These are phyloP conservation scores for Lyophyllum decastes DNA, from an alignment of 768 basidiomycete genomes.

Conservation along the genomic window DNA sequence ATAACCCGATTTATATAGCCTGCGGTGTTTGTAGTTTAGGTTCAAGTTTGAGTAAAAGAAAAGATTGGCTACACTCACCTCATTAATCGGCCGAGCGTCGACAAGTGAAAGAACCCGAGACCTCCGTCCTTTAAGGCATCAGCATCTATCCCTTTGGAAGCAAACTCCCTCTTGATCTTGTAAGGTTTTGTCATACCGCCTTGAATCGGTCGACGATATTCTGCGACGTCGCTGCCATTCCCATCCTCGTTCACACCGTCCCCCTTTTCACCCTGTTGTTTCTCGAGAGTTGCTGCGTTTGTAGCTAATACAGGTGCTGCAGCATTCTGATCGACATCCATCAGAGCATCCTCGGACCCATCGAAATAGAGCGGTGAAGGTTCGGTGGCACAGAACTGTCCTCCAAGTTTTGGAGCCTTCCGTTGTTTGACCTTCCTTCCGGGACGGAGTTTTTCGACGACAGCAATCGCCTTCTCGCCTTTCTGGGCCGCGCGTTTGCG, in stretches of 20 bases:
- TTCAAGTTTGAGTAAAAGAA: not conserved
- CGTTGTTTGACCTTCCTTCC: conserved; percentile 31
- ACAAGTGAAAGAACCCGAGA: conserved; percentile 51
- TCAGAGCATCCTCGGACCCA: conserved; percentile 5
- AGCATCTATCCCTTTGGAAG: conserved; percentile 45
- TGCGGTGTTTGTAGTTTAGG: conserved; percentile 8
- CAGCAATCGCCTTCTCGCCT: conserved; percentile 34
- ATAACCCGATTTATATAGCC: conserved; percentile 23
- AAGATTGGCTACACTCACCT: conserved; percentile 27
- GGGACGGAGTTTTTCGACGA: conserved; percentile 32
- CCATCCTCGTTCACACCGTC: not conserved
- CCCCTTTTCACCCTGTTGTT: not conserved
- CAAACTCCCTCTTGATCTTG: conserved; percentile 43
- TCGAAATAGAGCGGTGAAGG: not conserved
- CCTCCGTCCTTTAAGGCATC: conserved; percentile 40
- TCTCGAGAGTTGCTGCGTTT: not conserved
- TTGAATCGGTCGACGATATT: conserved; percentile 9
- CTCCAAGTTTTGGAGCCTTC: conserved; percentile 19
- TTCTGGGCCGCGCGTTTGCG: conserved; percentile 57
- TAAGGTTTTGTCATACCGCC: conserved; percentile 47
- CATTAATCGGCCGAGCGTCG: conserved; percentile 37
- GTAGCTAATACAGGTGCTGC: not conserved
- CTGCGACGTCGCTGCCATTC: not conserved
- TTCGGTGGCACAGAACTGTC: conserved; percentile 13
- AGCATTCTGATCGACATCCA: conserved; percentile 11